Conservation (phyloP, 1,139 yeast genomes). For the Zygoascus hellenicus region DNA sequence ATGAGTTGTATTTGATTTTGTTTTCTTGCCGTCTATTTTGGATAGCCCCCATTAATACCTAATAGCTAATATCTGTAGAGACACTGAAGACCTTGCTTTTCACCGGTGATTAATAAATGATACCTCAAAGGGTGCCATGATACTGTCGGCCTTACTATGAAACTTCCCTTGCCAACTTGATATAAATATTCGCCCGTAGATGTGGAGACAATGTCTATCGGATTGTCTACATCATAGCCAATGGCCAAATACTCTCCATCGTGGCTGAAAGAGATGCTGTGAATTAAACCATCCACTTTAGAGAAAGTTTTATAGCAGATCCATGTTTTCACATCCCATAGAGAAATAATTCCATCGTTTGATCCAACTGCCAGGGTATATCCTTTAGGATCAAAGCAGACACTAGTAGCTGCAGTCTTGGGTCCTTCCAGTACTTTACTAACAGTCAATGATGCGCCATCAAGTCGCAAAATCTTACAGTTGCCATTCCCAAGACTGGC, state of each 20-base stretch:
- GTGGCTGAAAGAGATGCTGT: conserved; percentile 31
- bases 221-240: conserved; percentile 27
- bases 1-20: too few relatives aligned
- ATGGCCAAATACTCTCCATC: conserved; percentile 35
- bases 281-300: conserved; percentile 39
- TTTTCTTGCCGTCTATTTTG: too few relatives aligned
- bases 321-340: conserved; percentile 51
- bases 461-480: conserved; percentile 25
- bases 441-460: conserved; percentile 16
- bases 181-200: conserved; percentile 25
- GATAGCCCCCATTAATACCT: too few relatives aligned
- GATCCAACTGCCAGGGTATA: conserved; percentile 52
- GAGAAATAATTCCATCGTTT: conserved; percentile 63
- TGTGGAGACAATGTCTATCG: conserved; percentile 28
- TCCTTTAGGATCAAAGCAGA: conserved; percentile 57
- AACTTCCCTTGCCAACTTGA: conserved; percentile 13
- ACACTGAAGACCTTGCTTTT: conserved; percentile 10
- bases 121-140: conserved; percentile 33
- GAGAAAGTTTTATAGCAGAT: conserved; percentile 42
- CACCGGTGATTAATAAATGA: conserved; percentile 31
- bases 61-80: too few relatives aligned
- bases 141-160: conserved; percentile 22
- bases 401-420: conserved; percentile 47
- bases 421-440: conserved; percentile 42
- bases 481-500: conserved; percentile 35